These are phyloP conservation scores for Cicer cuneatum DNA, from an alignment of 306 rosid species.

Conservation along the genomic window DNA sequence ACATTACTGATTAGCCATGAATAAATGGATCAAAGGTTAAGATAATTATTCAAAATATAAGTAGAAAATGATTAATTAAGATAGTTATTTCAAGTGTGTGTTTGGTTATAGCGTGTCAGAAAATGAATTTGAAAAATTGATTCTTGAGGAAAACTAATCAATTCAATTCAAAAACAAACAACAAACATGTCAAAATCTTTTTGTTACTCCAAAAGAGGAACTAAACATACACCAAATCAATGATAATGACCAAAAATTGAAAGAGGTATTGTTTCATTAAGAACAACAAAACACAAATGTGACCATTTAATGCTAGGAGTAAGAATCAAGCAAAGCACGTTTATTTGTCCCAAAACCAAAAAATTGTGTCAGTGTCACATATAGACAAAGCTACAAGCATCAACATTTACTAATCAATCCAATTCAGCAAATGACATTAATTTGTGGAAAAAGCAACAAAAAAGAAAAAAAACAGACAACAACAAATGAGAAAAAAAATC, in stretches of 20 bases:
- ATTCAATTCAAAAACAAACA: too few relatives aligned
- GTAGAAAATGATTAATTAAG: background rate
- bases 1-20: background rate
- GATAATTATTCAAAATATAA: background rate
- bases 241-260: background rate
- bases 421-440: background rate
- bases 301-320: slow-evolving; percentile 41
- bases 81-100: background rate
- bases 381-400: slow-evolving; percentile 9
- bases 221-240: too few relatives aligned
- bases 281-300: slow-evolving; percentile 20
- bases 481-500: background rate
- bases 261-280: slow-evolving; percentile 49
- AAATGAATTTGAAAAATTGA: too few relatives aligned
- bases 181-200: too few relatives aligned
- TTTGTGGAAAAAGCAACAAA: background rate
- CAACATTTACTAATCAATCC: slow-evolving; percentile 10
- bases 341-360: slow-evolving; percentile 20
- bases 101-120: too few relatives aligned
- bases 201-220: too few relatives aligned
- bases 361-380: background rate
- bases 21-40: background rate
- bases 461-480: background rate
- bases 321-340: slow-evolving; percentile 50
- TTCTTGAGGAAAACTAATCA: too few relatives aligned